Percentiles rank a stretch among this genome's conserved stretches.
These are phyloP conservation scores for Orbilia blumenaviensis DNA, from an alignment of 2,329 filamentous ascomycete genomes.

Conservation along the genomic window DNA sequence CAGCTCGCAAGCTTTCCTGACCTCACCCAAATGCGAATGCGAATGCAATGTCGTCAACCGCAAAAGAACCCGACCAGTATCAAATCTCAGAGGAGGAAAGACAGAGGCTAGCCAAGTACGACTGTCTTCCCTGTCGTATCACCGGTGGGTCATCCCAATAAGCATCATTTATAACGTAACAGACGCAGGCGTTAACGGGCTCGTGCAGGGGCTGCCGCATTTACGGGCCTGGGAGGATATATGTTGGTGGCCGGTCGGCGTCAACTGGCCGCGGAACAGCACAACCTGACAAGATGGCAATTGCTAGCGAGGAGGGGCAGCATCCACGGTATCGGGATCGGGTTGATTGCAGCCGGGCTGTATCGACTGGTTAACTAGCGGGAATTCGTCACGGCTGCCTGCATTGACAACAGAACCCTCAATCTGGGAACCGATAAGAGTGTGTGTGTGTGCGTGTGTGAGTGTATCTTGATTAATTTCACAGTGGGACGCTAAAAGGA, in stretches of 20 bases:
- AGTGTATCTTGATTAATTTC: neutral
- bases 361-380: slow-evolving; percentile 42
- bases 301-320: slow-evolving; percentile 37
- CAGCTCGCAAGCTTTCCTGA: neutral
- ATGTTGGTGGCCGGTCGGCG: slow-evolving; percentile 78
- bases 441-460: neutral
- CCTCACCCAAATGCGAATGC: neutral
- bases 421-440: neutral
- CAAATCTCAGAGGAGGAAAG: slow-evolving; percentile 35
- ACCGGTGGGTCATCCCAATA: slow-evolving; percentile 67
- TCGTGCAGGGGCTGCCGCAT: slow-evolving; percentile 75
- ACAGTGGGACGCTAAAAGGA: neutral
- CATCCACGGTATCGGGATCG: slow-evolving; percentile 49
- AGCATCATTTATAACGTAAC: neutral
- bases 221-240: slow-evolving; percentile 78
- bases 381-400: slow-evolving; percentile 1
- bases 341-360: slow-evolving; percentile 36
- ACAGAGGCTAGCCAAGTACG: slow-evolving; percentile 50
- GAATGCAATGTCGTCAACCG: slow-evolving; percentile 21
- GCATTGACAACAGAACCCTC: neutral
- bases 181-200: neutral
- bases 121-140: slow-evolving; percentile 76
- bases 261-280: slow-evolving; percentile 72
- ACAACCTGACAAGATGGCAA: slow-evolving; percentile 61
- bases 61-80: neutral